These are phyloP conservation scores for Amylostereum chailletii DNA, from an alignment of 1,284 basidiomycete genomes.

Conservation along the genomic window DNA sequence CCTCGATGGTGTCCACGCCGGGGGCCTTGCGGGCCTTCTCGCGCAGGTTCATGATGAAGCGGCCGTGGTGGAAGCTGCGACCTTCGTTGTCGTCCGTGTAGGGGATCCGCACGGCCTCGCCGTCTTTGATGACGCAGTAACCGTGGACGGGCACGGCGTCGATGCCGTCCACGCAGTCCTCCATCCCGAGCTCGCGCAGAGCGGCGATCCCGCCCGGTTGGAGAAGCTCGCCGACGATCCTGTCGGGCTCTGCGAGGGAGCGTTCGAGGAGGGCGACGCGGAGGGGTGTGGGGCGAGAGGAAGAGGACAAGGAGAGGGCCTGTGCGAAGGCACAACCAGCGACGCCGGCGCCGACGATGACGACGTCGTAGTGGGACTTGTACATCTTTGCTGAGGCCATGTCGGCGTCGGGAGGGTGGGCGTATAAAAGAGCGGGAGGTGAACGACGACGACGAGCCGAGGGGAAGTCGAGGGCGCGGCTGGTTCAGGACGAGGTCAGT, in stretches of 20 bases:
- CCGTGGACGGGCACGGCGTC: constrained; percentile 83
- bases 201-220: constrained; percentile 90
- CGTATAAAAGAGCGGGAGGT: too few relatives aligned
- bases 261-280: constrained; percentile 82
- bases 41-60: constrained; percentile 79
- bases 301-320: constrained; percentile 36
- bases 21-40: constrained; percentile 50
- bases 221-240: constrained; percentile 95
- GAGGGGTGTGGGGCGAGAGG: constrained; percentile 45
- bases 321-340: constrained; percentile 75
- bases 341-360: constrained; percentile 88
- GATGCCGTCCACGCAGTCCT: constrained; percentile 72
- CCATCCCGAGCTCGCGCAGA: constrained; percentile 72
- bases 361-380: constrained; percentile 47
- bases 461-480: too few relatives aligned
- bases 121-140: constrained; percentile 77
- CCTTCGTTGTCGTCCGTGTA: constrained; percentile 74
- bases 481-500: too few relatives aligned
- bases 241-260: constrained; percentile 86
- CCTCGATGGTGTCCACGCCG: constrained; percentile 75
- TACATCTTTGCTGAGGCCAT: neutral
- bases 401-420: too few relatives aligned
- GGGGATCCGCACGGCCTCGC: constrained; percentile 73
- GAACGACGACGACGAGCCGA: too few relatives aligned
- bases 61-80: constrained; percentile 91